Evolutionary conservation across 768 basidiomycete genomes (phyloP).

Genomic region (Hygrophorus pudorinus): DNA sequence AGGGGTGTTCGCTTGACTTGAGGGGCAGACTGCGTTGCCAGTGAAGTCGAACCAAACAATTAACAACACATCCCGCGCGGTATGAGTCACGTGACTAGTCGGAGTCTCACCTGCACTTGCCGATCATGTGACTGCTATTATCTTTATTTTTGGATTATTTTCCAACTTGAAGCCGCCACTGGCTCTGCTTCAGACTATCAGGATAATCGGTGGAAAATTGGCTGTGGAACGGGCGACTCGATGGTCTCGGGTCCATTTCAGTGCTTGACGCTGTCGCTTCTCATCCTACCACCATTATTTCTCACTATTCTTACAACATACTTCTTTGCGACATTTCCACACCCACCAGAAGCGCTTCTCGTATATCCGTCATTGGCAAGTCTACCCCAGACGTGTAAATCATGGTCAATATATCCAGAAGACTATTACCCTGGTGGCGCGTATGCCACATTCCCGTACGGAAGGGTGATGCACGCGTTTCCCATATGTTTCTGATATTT

Average conservation of each 20-base stretch:
- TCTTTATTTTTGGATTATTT: too few species aligned
- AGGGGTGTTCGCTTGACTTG: background rate
- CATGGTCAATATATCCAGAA: constrained; percentile 68
- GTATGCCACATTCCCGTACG: constrained; percentile 58
- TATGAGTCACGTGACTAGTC: background rate
- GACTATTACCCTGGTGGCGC: constrained; percentile 54
- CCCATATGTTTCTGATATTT: background rate
- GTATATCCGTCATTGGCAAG: constrained; percentile 53
- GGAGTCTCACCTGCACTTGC: too few species aligned
- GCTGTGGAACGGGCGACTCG: too few species aligned
- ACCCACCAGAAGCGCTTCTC: constrained; percentile 38
- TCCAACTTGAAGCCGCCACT: too few species aligned
- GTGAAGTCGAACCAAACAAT: background rate
- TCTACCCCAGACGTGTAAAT: constrained; percentile 41
- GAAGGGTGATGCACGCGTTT: constrained; percentile 33
- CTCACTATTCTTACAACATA: constrained; percentile 46
- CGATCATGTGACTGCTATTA: too few species aligned
- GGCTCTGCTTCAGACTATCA: too few species aligned
- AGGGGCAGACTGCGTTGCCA: background rate
- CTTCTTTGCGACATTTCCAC: constrained; percentile 57
- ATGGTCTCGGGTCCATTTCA: constrained; percentile 22
- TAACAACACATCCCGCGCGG: constrained; percentile 2
- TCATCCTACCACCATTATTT: constrained; percentile 52
- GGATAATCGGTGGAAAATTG: too few species aligned
- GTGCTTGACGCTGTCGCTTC: constrained; percentile 42